These are phyloP conservation scores for Pyrus bretschneideri DNA, from an alignment of 306 rosid genomes.

Conservation along the genomic window DNA sequence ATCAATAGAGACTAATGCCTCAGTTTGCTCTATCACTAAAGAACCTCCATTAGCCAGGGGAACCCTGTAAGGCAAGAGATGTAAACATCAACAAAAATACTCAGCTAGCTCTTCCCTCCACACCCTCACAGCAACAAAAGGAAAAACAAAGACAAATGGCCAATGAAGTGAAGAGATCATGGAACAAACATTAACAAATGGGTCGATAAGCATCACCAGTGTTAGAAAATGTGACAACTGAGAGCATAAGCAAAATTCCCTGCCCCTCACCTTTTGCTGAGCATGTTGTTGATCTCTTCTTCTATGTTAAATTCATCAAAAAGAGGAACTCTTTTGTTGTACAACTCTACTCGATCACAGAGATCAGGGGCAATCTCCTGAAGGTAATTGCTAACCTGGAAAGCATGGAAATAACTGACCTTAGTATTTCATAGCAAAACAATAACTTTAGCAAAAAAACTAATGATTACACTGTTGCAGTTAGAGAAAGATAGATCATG, in stretches of 20 bases:
- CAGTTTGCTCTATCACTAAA: slow-evolving; percentile 92
- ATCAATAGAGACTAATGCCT: slow-evolving; percentile 93
- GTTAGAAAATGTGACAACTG: slow-evolving; percentile 11
- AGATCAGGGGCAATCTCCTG: slow-evolving; percentile 97
- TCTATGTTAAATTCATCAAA: slow-evolving; percentile 83
- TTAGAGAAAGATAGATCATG: background rate
- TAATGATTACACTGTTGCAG: background rate
- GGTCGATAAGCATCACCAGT: background rate
- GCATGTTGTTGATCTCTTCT: slow-evolving; percentile 80
- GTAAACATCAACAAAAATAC: slow-evolving; percentile 16
- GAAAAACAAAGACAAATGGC: background rate
- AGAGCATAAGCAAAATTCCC: slow-evolving; percentile 11
- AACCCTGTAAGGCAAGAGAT: slow-evolving; percentile 53
- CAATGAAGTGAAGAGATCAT: background rate
- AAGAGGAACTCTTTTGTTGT: slow-evolving; percentile 67
- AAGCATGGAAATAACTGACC: slow-evolving; percentile 11
- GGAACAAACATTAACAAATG: background rate
- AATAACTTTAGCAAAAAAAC: background rate
- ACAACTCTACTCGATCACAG: slow-evolving; percentile 79
- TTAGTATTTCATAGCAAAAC: background rate
- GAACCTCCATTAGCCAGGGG: slow-evolving; percentile 90
- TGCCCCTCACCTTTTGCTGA: slow-evolving; percentile 69
- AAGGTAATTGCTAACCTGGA: slow-evolving; percentile 90
- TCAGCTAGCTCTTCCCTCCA: background rate
- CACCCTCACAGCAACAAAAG: too few species aligned